Conservation (phyloP, 2,329 filamentous ascomycete genomes). For the Neonectria punicea region DNA sequence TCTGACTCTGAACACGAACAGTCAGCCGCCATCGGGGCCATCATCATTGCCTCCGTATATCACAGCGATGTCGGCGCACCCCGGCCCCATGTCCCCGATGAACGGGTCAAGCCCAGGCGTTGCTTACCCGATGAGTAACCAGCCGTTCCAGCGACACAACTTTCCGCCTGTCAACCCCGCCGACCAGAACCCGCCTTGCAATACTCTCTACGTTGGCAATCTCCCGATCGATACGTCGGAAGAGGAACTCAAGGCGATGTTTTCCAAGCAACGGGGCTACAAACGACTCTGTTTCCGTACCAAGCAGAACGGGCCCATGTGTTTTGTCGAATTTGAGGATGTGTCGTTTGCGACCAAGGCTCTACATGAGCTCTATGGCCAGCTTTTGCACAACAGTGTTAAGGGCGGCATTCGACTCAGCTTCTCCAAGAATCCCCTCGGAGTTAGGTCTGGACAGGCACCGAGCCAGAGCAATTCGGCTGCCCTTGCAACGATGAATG, state of each 20-base stretch:
- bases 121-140: conserved; percentile 52
- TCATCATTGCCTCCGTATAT: conserved; percentile 64
- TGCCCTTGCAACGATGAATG: conserved; percentile 66
- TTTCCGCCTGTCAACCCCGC: conserved; percentile 92
- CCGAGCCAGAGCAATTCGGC: conserved; percentile 52
- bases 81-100: conserved; percentile 65
- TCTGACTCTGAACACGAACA: conserved; percentile 76
- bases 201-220: conserved; percentile 98
- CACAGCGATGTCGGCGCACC: conserved; percentile 52
- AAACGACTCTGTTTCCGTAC: conserved; percentile 95
- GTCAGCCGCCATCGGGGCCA: conserved; percentile 57
- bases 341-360: conserved; percentile 91
- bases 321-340: conserved; percentile 98
- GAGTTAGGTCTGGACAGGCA: conserved; percentile 84
- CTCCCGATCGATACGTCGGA: conserved; percentile 92
- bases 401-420: conserved; percentile 95
- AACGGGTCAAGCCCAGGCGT: conserved; percentile 50
- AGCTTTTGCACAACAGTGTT: conserved; percentile 86
- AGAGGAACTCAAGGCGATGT: conserved; percentile 93
- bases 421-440: conserved; percentile 97
- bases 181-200: conserved; percentile 96
- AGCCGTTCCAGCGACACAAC: conserved; percentile 70
- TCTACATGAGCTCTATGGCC: conserved; percentile 88
- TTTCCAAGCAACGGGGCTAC: conserved; percentile 93
- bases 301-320: conserved; percentile 97